phyloP scores from a whole-genome alignment of 345 rosid species.

The Populus pruinosa region DNA sequence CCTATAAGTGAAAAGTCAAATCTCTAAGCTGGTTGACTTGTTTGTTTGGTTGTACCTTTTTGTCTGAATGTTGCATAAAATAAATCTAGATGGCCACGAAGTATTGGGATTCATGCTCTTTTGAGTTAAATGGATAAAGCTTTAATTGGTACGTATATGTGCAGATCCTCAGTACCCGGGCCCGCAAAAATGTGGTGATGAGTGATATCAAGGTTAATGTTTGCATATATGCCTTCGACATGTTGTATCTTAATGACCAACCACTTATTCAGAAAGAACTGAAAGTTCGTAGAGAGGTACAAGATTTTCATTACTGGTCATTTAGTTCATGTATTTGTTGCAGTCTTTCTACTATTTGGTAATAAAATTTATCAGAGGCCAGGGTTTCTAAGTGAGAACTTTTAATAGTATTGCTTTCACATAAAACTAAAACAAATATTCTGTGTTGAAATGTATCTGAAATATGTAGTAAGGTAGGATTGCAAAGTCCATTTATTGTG shows the following conservation, averaged over 20 bases:
- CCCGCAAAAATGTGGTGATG: conserved; percentile 77
- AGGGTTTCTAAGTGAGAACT: background rate
- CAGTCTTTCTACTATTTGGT: background rate
- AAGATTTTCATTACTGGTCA: conserved; percentile 6
- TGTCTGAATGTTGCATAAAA: background rate
- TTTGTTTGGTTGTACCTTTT: background rate
- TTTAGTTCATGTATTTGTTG: background rate
- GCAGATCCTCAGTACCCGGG: conserved; percentile 77
- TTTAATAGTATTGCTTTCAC: background rate
- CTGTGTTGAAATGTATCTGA: background rate
- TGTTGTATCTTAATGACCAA: conserved; percentile 72
- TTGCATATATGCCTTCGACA: conserved; percentile 89
- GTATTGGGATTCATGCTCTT: conserved; percentile 3
- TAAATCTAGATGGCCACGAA: background rate
- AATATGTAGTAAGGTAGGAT: background rate
- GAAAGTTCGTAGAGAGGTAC: conserved; percentile 76
- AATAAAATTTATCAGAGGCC: background rate
- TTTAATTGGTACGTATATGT: background rate
- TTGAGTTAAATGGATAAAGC: conserved; percentile 14
- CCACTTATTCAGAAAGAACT: conserved; percentile 77
- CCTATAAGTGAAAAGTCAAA: background rate
- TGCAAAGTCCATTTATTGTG: background rate
- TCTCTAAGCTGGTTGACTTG: background rate
- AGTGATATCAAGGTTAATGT: conserved; percentile 89
- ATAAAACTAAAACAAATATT: background rate